Evolutionary conservation across 1,284 basidiomycete species (phyloP).

Genomic region (Apiotrichum akiyoshidainum): DNA sequence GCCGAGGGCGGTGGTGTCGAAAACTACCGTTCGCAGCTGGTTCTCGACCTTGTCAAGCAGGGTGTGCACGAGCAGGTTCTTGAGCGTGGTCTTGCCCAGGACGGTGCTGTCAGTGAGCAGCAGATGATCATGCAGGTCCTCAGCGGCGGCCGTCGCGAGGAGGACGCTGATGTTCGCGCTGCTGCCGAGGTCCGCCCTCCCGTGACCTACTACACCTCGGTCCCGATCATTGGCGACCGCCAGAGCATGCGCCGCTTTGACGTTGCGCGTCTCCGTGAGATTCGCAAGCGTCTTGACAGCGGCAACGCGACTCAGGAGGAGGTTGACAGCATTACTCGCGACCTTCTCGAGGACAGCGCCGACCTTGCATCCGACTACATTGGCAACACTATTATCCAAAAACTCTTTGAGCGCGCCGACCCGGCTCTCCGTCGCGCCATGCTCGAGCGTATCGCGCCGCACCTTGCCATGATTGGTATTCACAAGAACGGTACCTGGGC

Average conservation of each 20-base stretch:
- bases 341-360: slow-evolving; percentile 72
- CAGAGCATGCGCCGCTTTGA: slow-evolving; percentile 78
- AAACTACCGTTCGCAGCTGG: slow-evolving; percentile 87
- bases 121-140: slow-evolving; percentile 95
- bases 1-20: slow-evolving; percentile 77
- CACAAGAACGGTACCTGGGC: slow-evolving; percentile 99
- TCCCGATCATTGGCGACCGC: slow-evolving; percentile 79
- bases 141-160: slow-evolving; percentile 68
- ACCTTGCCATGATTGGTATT: slow-evolving; percentile 94
- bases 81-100: slow-evolving; percentile 40
- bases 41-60: slow-evolving; percentile 81
- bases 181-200: slow-evolving; percentile 56
- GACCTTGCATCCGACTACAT: slow-evolving; percentile 72
- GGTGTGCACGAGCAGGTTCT: slow-evolving; percentile 65
- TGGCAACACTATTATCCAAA: slow-evolving; percentile 96
- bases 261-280: slow-evolving; percentile 86
- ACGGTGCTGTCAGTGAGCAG: slow-evolving; percentile 74
- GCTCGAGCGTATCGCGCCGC: slow-evolving; percentile 89
- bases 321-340: slow-evolving; percentile 81
- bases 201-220: slow-evolving; percentile 80
- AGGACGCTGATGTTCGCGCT: slow-evolving; percentile 75
- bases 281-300: slow-evolving; percentile 83
- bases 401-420: slow-evolving; percentile 89
- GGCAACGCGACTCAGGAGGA: slow-evolving; percentile 79
- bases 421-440: slow-evolving; percentile 73